Evolutionary conservation across 371 early-diverging fungal species (phyloP), one percentile per base, ranked within the genome.

Genomic region (Smittium culicis): DNA sequence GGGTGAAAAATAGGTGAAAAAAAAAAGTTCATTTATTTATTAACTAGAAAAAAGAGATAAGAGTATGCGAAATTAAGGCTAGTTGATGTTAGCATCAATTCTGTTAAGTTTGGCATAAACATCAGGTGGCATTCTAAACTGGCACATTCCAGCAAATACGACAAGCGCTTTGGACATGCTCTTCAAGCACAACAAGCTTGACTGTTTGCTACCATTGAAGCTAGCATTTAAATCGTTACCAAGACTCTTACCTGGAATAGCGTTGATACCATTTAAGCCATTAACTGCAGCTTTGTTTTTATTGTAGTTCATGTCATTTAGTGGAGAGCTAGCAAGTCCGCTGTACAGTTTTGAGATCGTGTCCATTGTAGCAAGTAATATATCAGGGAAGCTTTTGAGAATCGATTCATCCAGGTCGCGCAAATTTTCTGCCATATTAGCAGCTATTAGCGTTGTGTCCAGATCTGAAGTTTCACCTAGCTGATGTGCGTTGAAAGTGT

Each of bases 101-200:
- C 86, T 84, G 73, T 87, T 92, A 59, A 94, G 77, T 67, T 81
- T 81, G 14, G 85, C 83, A 64, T 87, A 85, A 0, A 86, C 86
- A 64, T 92, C 93, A 1, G 82, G 80, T 3, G 92, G 88, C 74
- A 93, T 88, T 29, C 87, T 79, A 76, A 89, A 88, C 74, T 88
- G 88, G 66, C 92, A 81, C 68, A 84, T 80, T 14, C 92, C 92
- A 0, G 88, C 84, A 82, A 91, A 92, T 56, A 86, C 80, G 71
- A 89, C 82, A 20, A 94, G 61, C 2, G 85, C 81, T 54, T 86
- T 82, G 14, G 85, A 83, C 68, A 72, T 75, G 32, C 64, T 64
- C 1, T 74, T 75, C 59, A 78, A 55, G 2, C 30, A 34, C 64
- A 58, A 67, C 70, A 77, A 45, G 32, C 68, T 69, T 8, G 72